phyloP scores from a whole-genome alignment of 2,329 filamentous ascomycete species.

The Colletotrichum sp. region DNA sequence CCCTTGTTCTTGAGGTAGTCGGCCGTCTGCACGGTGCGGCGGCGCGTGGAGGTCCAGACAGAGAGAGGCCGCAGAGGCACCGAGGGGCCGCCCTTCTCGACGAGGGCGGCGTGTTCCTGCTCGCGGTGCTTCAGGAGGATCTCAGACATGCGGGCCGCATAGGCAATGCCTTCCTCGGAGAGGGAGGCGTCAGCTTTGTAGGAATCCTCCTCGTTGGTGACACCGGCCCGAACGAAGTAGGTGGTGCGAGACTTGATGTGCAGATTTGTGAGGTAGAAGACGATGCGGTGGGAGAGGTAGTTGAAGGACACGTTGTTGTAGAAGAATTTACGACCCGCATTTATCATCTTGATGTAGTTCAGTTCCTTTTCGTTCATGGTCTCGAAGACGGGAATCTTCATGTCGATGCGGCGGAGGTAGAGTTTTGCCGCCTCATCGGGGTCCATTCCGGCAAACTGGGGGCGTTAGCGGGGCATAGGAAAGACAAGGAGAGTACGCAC shows the following conservation, averaged over 20 bases:
- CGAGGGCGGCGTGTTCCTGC: conserved; percentile 74
- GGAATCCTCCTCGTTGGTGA: conserved; percentile 84
- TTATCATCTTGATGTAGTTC: conserved; percentile 99
- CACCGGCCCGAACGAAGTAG: conserved; percentile 89
- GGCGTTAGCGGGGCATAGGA: conserved; percentile 13
- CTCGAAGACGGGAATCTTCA: conserved; percentile 94
- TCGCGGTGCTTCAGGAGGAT: conserved; percentile 83
- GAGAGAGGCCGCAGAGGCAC: conserved; percentile 79
- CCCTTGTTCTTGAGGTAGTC: conserved; percentile 79
- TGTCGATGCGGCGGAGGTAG: conserved; percentile 87
- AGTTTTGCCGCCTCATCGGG: conserved; percentile 91
- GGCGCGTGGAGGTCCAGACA: conserved; percentile 93
- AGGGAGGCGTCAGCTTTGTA: conserved; percentile 91
- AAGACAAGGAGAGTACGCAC: conserved; percentile 51
- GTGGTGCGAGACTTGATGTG: conserved; percentile 96
- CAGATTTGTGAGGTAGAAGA: conserved; percentile 96
- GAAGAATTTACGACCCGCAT: conserved; percentile 89
- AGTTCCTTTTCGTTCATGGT: conserved; percentile 94
- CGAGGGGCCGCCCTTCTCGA: conserved; percentile 70
- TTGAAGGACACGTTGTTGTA: conserved; percentile 98
- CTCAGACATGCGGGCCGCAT: conserved; percentile 86
- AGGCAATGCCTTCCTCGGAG: conserved; percentile 79
- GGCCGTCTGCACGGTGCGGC: conserved; percentile 89
- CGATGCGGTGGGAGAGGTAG: conserved; percentile 94
- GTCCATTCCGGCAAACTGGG: conserved; percentile 85